Conservation (phyloP, 495 filamentous ascomycete genomes). For the Penicillium salamii region DNA sequence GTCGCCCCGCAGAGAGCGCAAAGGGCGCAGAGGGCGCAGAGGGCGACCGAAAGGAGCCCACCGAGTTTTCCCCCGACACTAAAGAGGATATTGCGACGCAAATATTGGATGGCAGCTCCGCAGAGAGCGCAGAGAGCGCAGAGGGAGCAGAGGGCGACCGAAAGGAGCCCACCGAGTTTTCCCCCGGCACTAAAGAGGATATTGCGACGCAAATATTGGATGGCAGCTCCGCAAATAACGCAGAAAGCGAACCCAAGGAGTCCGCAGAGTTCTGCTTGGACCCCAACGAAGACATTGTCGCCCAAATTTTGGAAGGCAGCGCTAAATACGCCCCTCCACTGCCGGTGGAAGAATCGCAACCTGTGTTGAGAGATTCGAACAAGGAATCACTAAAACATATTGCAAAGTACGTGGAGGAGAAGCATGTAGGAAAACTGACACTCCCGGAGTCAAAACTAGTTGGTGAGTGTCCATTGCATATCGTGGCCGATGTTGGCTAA, state of each 20-base stretch:
- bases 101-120: too few species aligned
- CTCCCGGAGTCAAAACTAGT: neutral
- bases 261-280: neutral
- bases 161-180: too few species aligned
- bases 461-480: constrained; percentile 21
- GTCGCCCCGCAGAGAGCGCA: too few species aligned
- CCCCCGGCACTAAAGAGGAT: too few species aligned
- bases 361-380: neutral
- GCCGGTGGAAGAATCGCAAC: neutral
- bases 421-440: constrained; percentile 15
- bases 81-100: too few species aligned
- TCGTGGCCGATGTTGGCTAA: constrained; percentile 1
- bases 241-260: neutral
- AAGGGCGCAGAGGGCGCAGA: too few species aligned
- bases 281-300: neutral
- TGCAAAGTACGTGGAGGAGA: constrained; percentile 2
- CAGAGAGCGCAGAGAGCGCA: too few species aligned
- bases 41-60: too few species aligned
- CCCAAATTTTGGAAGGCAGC: neutral
- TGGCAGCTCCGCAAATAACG: too few species aligned
- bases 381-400: constrained; percentile 4
- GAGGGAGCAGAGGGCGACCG: too few species aligned
- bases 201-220: too few species aligned
- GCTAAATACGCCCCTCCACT: neutral
- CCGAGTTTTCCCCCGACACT: too few species aligned